Percentiles rank a stretch among this genome's conserved stretches.
Conservation (phyloP, 176 grass and related monocot species). For the Aegilops sharonensis region DNA sequence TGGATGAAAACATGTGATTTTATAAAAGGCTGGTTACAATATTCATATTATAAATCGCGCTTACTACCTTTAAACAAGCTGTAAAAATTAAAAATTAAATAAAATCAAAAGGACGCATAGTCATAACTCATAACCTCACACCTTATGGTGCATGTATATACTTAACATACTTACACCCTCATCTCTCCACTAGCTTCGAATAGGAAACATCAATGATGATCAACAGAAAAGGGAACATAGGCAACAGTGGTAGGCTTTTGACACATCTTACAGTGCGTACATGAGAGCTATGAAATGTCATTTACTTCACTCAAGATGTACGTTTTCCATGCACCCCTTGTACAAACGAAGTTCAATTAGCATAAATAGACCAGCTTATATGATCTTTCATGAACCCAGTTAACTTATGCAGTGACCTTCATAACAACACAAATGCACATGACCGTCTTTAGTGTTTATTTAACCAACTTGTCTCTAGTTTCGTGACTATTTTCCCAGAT, state of each 20-base stretch:
- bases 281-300: neutral
- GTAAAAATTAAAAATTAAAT: neutral
- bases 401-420: neutral
- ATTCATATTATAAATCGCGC: neutral
- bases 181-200: constrained; percentile 5
- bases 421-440: neutral
- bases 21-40: neutral
- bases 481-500: neutral
- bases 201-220: neutral
- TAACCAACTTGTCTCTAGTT: neutral
- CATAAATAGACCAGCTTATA: neutral
- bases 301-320: neutral
- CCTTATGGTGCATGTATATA: neutral
- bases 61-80: constrained; percentile 4
- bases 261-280: neutral
- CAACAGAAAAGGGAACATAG: constrained; percentile 8
- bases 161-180: constrained; percentile 2
- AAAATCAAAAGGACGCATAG: neutral
- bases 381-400: neutral
- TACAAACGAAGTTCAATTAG: constrained; percentile 22
- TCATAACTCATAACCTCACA: constrained; percentile 2
- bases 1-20: constrained; percentile 12
- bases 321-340: neutral
- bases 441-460: neutral
- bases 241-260: neutral